Base-by-base conservation (phyloP, 345 rosid species). In the Camelina neglecta region DNA sequence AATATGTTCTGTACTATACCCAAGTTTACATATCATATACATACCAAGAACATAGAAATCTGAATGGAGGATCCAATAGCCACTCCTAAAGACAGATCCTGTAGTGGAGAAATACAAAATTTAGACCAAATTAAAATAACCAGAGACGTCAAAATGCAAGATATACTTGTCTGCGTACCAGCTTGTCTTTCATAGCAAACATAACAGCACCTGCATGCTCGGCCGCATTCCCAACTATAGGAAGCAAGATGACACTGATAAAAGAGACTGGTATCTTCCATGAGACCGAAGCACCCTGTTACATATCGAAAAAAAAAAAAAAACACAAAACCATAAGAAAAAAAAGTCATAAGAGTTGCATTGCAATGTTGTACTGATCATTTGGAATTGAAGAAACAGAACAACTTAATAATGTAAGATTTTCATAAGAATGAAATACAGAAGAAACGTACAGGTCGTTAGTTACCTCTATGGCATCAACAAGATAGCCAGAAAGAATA, bases 51-150 rank as follows among this genome's bases (percentile, higher is more conserved):
- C 98, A 94, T 90, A 29, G 98, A 84, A 67, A 94, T 90, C 79
- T 94, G 97, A 12, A 95, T 94, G 11, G 98, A 94, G 41, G 98
- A 94, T 51, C 98, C 98, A 70, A 94, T 92, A 69, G 98, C 98
- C 80, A 94, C 96, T 83, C 98, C 97, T 80, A 94, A 44, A 45
- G 98, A 90, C 71, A 94, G 81, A 80, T 94, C 98, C 98, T 94
- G 86, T 65, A 74, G 15, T 3, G 29, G 74, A 24, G 39, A 42
- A 39, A 29, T n/a, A 65, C 2, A 9, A 41, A 9, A 7, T 15
- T 33, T 47, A 49, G 1, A 15, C 51, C 3, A 38, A 38, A 44
- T 31, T 24, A 54, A 73, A 7, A 18, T 44, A 67, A 54, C n/a
- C 18, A 67, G 31, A 7, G 15, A 44, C 58, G 49, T 53, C 31